Percentiles rank a stretch among this genome's conserved stretches.
Evolutionary conservation across 2,329 filamentous ascomycete species (phyloP).

Genomic region (Pyrenophora graminea): DNA sequence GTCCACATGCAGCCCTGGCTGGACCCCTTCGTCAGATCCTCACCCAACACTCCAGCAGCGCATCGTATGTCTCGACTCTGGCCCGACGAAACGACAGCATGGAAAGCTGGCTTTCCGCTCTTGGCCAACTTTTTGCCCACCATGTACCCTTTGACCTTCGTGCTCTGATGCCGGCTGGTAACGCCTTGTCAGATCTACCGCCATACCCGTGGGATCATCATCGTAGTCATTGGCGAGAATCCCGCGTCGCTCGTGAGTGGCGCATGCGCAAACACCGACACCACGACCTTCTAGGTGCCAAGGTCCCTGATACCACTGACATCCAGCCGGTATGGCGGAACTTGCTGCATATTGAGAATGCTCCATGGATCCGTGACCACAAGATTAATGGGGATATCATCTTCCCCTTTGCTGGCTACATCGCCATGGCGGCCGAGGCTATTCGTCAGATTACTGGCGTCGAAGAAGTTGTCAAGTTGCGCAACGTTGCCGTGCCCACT

Average conservation of each 20-base stretch:
- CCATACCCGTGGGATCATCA: constrained; percentile 22
- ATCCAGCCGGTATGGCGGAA: constrained; percentile 10
- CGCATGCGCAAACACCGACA: background rate
- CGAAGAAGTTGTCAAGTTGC: constrained; percentile 1
- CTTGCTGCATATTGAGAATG: constrained; percentile 39
- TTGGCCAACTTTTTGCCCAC: constrained; percentile 13
- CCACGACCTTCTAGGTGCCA: constrained; percentile 21
- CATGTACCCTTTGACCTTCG: constrained; percentile 8
- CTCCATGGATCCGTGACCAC: constrained; percentile 54
- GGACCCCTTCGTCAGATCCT: constrained; percentile 18
- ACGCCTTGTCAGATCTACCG: constrained; percentile 10
- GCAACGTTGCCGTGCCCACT: constrained; percentile 1
- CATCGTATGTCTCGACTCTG: background rate
- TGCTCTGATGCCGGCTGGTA: background rate
- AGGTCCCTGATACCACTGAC: background rate
- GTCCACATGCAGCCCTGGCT: constrained; percentile 18
- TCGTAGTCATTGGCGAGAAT: constrained; percentile 23
- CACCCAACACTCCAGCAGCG: background rate
- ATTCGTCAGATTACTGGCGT: constrained; percentile 4
- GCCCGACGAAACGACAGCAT: background rate
- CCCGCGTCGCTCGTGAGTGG: constrained; percentile 8
- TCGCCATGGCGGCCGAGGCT: constrained; percentile 7
- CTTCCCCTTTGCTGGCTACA: constrained; percentile 21
- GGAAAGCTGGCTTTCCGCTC: constrained; percentile 1
- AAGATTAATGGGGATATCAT: constrained; percentile 21